A percentile compares a stretch with the other conserved stretches of the same genome.
Conservation (phyloP, 805 yeast species). For the Zygotorulaspora danielsina region DNA sequence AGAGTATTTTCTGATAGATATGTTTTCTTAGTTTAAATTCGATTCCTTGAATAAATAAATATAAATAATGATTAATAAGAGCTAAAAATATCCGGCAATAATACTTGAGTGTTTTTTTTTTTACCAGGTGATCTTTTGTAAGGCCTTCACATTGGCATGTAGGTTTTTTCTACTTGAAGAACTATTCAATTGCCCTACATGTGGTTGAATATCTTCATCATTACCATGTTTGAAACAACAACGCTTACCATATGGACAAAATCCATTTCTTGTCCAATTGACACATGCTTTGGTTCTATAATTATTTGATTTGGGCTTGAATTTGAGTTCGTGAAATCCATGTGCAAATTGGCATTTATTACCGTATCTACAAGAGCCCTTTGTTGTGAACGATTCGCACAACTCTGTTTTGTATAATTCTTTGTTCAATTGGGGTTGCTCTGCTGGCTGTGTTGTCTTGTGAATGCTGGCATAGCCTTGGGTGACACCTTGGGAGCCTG, state of each 20-base stretch:
- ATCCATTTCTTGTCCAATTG: conserved; percentile 78
- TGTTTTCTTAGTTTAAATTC: too few relatives aligned
- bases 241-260: conserved; percentile 83
- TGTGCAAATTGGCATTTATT: conserved; percentile 93
- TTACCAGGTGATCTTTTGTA: conserved; percentile 34
- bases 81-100: too few relatives aligned
- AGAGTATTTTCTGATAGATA: too few relatives aligned
- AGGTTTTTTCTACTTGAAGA: conserved; percentile 23
- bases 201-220: conserved; percentile 31
- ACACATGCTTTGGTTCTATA: conserved; percentile 91
- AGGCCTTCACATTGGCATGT: conserved; percentile 30
- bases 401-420: conserved; percentile 86
- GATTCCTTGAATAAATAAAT: conserved; percentile 11
- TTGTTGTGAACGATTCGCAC: conserved; percentile 70
- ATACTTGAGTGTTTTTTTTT: too few relatives aligned
- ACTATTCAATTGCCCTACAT: conserved; percentile 25
- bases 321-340: conserved; percentile 71
- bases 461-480: conserved; percentile 5
- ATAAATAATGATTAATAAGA: conserved; percentile 5
- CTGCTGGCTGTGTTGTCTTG: conserved; percentile 8
- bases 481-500: conserved; percentile 2
- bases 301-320: conserved; percentile 61
- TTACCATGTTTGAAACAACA: conserved; percentile 86
- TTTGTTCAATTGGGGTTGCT: conserved; percentile 41
- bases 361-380: conserved; percentile 80